phyloP scores from a whole-genome alignment of 495 filamentous ascomycete genomes.

The Tuber borchii region DNA sequence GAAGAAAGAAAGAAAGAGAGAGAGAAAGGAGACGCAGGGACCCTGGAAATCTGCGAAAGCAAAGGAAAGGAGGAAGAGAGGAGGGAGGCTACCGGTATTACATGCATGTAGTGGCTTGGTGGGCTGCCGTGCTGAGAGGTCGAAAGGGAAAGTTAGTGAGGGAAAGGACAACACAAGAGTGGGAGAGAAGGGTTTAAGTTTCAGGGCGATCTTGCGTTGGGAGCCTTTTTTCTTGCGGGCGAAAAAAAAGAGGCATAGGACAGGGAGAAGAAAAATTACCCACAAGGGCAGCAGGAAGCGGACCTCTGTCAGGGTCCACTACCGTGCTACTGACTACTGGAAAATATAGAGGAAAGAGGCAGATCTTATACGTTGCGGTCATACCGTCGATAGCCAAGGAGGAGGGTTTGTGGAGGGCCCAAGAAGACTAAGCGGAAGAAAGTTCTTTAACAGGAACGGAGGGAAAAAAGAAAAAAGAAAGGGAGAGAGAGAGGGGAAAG shows the following conservation, averaged over 20 bases:
- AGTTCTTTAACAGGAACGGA: not conserved
- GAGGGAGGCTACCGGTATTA: not conserved
- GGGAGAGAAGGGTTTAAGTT: not conserved
- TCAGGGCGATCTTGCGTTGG: not conserved
- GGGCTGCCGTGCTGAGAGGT: not conserved
- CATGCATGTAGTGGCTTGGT: not conserved
- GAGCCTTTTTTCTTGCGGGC: not conserved
- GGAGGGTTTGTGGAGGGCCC: not conserved
- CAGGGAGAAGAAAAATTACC: not conserved
- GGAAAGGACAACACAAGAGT: not conserved
- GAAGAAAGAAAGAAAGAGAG: not conserved
- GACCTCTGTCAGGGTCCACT: not conserved
- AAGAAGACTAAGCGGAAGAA: conserved; percentile 6
- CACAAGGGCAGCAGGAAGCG: not conserved
- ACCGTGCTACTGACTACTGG: not conserved
- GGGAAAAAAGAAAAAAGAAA: conserved; percentile 4
- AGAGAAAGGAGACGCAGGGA: not conserved
- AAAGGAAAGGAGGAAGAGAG: not conserved
- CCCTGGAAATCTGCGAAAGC: too few relatives aligned
- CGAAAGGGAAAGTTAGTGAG: not conserved
- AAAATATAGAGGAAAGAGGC: not conserved
- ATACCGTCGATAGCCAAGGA: not conserved
- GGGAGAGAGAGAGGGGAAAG: conserved; percentile 4
- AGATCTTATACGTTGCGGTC: not conserved
- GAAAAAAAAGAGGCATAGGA: not conserved